These are phyloP conservation scores for Leishmania amazonensis DNA, from an alignment of 208 protist genomes.

Conservation along the genomic window DNA sequence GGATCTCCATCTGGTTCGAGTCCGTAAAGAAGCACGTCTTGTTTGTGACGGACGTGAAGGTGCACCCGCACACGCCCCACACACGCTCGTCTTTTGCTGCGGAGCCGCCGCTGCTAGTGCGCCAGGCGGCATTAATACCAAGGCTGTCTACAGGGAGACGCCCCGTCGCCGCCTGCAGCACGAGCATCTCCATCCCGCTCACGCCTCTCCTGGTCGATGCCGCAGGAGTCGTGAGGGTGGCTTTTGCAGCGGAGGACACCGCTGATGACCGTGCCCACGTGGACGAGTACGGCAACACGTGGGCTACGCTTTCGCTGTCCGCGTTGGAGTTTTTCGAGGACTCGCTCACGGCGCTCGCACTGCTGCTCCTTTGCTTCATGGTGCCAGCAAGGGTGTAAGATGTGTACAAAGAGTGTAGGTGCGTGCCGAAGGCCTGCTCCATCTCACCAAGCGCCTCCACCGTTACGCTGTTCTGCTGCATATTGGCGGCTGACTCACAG, in stretches of 20 bases:
- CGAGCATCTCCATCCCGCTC: not conserved
- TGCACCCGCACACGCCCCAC: constrained; percentile 49
- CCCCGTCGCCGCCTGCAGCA: not conserved
- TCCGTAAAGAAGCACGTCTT: constrained; percentile 48
- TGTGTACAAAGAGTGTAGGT: constrained; percentile 42
- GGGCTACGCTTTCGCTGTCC: not conserved
- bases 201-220: not conserved
- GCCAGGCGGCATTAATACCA: not conserved
- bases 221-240: not conserved
- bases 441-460: constrained; percentile 37
- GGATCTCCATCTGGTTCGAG: constrained; percentile 26
- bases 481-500: constrained; percentile 34
- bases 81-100: constrained; percentile 2
- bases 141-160: not conserved
- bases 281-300: not conserved
- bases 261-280: not conserved
- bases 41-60: constrained; percentile 18
- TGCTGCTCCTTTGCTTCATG: not conserved
- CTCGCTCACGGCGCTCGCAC: not conserved
- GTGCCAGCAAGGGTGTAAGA: constrained; percentile 30
- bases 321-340: not conserved
- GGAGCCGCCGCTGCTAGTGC: not conserved
- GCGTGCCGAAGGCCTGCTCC: constrained; percentile 33
- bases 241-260: not conserved
- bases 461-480: constrained; percentile 27